These are phyloP conservation scores for Solanum chacoense DNA, from an alignment of 305 asterid species.

Conservation along the genomic window DNA sequence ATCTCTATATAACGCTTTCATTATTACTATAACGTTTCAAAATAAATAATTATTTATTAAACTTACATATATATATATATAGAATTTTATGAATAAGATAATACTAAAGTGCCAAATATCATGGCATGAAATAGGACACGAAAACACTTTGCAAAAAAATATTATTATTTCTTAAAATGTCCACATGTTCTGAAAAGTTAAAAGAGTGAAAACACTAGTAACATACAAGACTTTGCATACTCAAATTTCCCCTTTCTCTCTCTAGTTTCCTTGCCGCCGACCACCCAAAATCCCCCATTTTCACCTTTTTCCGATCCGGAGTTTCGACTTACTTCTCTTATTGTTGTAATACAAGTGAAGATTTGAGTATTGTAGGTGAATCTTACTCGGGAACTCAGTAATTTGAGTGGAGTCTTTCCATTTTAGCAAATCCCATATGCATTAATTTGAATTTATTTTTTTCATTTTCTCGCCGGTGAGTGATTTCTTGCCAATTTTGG, in stretches of 20 bases:
- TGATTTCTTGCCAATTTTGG: neutral
- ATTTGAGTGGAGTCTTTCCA: neutral
- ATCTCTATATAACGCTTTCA: neutral
- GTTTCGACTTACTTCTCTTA: neutral
- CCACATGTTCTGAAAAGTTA: neutral
- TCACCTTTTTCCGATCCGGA: neutral
- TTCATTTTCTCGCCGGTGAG: neutral
- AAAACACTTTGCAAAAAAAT: neutral
- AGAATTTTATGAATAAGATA: too few species aligned
- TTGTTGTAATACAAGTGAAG: neutral
- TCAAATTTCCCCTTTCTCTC: neutral
- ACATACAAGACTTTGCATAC: neutral
- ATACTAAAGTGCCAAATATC: neutral
- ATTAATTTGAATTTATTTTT: neutral
- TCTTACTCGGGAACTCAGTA: neutral
- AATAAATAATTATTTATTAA: too few species aligned
- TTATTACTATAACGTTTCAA: neutral
- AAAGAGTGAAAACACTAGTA: neutral
- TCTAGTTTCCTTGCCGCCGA: neutral
- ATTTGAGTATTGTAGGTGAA: neutral
- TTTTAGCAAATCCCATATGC: slow-evolving; percentile 6
- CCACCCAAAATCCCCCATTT: neutral
- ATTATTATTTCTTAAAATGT: neutral
- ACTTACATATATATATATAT: too few species aligned
- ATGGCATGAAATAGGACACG: neutral